These are phyloP conservation scores for Immersiella caudata DNA, from an alignment of 495 filamentous ascomycete genomes.

Conservation along the genomic window DNA sequence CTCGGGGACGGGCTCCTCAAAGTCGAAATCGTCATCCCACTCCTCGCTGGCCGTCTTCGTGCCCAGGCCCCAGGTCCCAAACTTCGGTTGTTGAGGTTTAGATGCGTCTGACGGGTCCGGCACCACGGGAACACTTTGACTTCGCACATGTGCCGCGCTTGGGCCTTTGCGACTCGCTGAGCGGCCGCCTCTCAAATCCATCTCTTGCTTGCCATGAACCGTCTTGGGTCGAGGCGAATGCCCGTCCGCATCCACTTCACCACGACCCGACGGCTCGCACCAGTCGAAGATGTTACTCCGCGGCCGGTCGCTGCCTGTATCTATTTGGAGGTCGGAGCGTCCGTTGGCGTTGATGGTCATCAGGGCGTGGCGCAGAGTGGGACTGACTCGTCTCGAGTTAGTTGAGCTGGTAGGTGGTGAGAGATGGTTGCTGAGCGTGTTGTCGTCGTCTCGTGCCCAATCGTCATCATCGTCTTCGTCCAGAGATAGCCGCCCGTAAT, in stretches of 20 bases:
- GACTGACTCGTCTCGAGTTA: conserved; percentile 50
- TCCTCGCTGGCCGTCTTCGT: conserved; percentile 82
- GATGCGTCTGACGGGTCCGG: conserved; percentile 61
- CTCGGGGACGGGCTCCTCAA: conserved; percentile 57
- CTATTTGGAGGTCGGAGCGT: conserved; percentile 35
- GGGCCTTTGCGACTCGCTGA: conserved; percentile 73
- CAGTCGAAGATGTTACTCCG: conserved; percentile 80
- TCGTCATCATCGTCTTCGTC: conserved; percentile 68
- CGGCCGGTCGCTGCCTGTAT: conserved; percentile 49
- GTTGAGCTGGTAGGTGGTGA: conserved; percentile 57
- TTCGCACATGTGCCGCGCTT: conserved; percentile 78
- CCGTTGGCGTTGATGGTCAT: conserved; percentile 46
- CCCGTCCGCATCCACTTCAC: conserved; percentile 56
- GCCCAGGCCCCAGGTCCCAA: conserved; percentile 85
- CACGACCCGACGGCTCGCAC: conserved; percentile 69
- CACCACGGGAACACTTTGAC: conserved; percentile 92
- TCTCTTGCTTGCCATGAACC: conserved; percentile 86
- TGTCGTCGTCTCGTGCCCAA: conserved; percentile 61
- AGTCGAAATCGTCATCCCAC: conserved; percentile 86
- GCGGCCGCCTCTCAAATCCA: conserved; percentile 72
- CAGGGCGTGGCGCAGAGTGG: conserved; percentile 47
- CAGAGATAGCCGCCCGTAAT: conserved; percentile 53
- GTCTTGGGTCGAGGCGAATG: conserved; percentile 76
- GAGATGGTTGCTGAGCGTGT: conserved; percentile 53
- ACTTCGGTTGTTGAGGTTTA: conserved; percentile 72